A percentile compares a stretch with the other conserved stretches of the same genome.
phyloP scores from a whole-genome alignment of 2,329 filamentous ascomycete species.

The Phymatotrichopsis omnivora region DNA sequence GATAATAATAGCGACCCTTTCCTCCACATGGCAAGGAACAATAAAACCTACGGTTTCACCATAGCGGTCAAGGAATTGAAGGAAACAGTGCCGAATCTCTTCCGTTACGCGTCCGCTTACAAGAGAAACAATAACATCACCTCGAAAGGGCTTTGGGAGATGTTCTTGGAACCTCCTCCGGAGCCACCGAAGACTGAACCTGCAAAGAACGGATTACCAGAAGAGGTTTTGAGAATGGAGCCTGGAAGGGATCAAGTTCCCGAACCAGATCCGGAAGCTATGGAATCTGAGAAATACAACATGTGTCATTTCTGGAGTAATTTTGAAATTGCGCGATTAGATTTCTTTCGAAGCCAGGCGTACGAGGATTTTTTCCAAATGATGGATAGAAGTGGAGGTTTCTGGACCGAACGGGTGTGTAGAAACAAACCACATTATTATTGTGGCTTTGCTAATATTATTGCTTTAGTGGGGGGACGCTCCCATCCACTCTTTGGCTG shows the following conservation, averaged over 20 bases:
- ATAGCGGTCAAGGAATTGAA: constrained; percentile 97
- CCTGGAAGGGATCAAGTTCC: constrained; percentile 55
- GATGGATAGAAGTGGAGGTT: constrained; percentile 96
- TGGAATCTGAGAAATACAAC: constrained; percentile 98
- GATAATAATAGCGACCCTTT: constrained; percentile 65
- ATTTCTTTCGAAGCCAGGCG: constrained; percentile 94
- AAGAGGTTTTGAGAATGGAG: constrained; percentile 70
- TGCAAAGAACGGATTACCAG: constrained; percentile 58
- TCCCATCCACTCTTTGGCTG: constrained; percentile 93
- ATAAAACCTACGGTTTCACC: constrained; percentile 98
- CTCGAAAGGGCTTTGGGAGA: constrained; percentile 92
- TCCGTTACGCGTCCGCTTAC: constrained; percentile 96
- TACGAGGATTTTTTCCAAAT: constrained; percentile 98
- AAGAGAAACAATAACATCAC: constrained; percentile 84
- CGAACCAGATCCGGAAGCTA: constrained; percentile 78
- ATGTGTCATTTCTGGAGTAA: constrained; percentile 99
- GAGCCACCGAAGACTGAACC: constrained; percentile 46
- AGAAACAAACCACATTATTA: background rate
- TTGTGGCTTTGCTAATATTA: constrained; percentile 27
- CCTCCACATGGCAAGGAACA: constrained; percentile 80
- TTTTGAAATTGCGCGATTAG: constrained; percentile 89
- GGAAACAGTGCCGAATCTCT: constrained; percentile 97
- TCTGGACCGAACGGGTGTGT: constrained; percentile 95
- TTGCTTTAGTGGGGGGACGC: constrained; percentile 85
- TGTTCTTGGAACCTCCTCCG: constrained; percentile 71